Evolutionary conservation across 2,329 filamentous ascomycete species (phyloP).

Genomic region (Curvularia spicifera): DNA sequence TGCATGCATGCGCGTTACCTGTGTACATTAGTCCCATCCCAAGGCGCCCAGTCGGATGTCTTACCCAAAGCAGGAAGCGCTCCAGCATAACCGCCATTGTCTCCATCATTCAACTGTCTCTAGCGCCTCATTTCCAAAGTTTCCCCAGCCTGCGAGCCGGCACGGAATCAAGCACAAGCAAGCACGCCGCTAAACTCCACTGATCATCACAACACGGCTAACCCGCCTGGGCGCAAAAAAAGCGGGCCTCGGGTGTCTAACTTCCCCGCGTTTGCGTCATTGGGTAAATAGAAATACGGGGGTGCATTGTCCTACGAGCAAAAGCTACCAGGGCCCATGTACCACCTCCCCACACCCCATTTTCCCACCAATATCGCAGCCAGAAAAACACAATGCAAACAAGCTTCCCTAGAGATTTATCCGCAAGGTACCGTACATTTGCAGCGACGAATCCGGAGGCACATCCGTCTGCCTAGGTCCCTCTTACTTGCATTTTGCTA

Average conservation of each 20-base stretch:
- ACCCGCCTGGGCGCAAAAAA: slow-evolving; percentile 11
- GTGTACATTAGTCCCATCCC: slow-evolving; percentile 1
- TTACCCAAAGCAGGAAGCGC: slow-evolving; percentile 23
- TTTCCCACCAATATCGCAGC: not conserved
- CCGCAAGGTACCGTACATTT: not conserved
- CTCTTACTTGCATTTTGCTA: too few relatives aligned
- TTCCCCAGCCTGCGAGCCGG: not conserved
- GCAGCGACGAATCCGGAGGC: not conserved
- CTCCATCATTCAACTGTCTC: not conserved
- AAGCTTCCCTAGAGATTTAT: not conserved
- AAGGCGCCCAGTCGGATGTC: slow-evolving; percentile 11
- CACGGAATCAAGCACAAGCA: slow-evolving; percentile 11
- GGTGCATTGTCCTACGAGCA: not conserved
- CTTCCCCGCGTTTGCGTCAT: slow-evolving; percentile 16
- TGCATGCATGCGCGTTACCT: not conserved
- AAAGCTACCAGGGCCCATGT: not conserved
- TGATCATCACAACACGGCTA: slow-evolving; percentile 24
- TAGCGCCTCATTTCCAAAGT: not conserved
- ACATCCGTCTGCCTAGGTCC: not conserved
- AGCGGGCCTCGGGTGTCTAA: slow-evolving; percentile 5
- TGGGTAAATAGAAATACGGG: not conserved
- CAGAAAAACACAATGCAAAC: not conserved
- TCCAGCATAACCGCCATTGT: slow-evolving; percentile 1
- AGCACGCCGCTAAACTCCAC: slow-evolving; percentile 24
- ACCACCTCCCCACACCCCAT: not conserved